Base-by-base conservation (phyloP, 1,284 basidiomycete genomes). In the Bjerkandera adusta region DNA sequence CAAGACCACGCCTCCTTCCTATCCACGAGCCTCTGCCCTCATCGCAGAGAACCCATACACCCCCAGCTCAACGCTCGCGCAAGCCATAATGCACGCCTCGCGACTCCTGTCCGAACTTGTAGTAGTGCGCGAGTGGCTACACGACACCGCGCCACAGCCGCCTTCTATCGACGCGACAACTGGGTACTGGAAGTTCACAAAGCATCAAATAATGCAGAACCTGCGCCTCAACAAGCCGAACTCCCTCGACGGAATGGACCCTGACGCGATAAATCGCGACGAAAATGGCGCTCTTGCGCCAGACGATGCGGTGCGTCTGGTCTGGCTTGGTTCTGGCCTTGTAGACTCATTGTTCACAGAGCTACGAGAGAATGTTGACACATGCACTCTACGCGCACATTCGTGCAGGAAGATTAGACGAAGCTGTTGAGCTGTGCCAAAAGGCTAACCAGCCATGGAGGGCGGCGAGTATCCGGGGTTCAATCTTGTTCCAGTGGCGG, bases 391-490 rank as follows among this genome's bases (percentile, higher is more conserved):
- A 90, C 65, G 78, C 83, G 27, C 86, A 86, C 55, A 72, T 93
- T 6, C 80, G 92, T 26, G 83, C 87, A 3, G 96, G 96, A 13
- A 74, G 85, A 53, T 66, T 97, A 15, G 87, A 88, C 22, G 82
- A 89, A 15, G 95, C 94, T 0, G 73, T 95, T 7, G 85, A 90
- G 32, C 69, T 95, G 11, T 96, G 92, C 61, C 71, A 85, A 53
- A 84, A 83, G 57, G 86, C 89, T 0, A 85, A 92, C 51, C 90
- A 96, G 56, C 86, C 91, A 3, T 98, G 95, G 95, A 77, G 92
- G 24, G 91, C 92, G 1, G 91, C 91, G 0, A 89, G 85, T 47
- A 80, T 96, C 25, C 79, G 86, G 4, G 93, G 92, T 2, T 84
- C 89, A 0, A 63, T 79, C 27, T 60, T 90, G n/a, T 89, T 90